Evolutionary conservation across 176 grass and related monocot genomes (phyloP).

Genomic region (Oryza longistaminata): DNA sequence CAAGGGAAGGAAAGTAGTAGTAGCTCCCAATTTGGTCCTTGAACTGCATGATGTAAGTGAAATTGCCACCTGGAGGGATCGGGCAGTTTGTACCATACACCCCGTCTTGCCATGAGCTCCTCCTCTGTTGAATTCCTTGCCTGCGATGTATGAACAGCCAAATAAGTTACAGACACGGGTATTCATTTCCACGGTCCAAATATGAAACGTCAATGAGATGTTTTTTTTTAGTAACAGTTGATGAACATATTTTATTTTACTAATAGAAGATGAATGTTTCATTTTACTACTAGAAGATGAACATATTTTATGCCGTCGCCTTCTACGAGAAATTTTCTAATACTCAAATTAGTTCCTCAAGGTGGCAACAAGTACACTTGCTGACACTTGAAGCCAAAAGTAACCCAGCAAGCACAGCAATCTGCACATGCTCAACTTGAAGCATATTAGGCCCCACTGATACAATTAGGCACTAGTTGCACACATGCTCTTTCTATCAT

Average conservation of each 20-base stretch:
- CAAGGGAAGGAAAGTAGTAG: conserved; percentile 92
- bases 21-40: conserved; percentile 97
- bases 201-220: not conserved
- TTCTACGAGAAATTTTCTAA: not conserved
- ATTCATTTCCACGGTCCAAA: not conserved
- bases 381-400: conserved; percentile 10
- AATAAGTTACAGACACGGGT: not conserved
- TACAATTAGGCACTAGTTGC: not conserved
- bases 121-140: conserved; percentile 92
- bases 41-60: conserved; percentile 85
- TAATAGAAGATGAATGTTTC: not conserved
- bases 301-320: not conserved
- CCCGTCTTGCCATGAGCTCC: conserved; percentile 92
- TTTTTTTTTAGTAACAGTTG: too few relatives aligned
- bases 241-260: not conserved
- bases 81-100: conserved; percentile 89
- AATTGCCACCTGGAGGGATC: conserved; percentile 79
- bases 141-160: conserved; percentile 19
- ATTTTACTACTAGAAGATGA: not conserved
- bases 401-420: not conserved
- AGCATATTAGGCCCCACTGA: conserved; percentile 23
- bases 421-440: conserved; percentile 39
- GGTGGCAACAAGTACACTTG: not conserved
- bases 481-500: conserved; percentile 30
- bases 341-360: not conserved